A percentile compares a stretch with the other conserved stretches of the same genome.
Evolutionary conservation across 257 asterid genomes (phyloP).

Genomic region (Craterostigma plantagineum): DNA sequence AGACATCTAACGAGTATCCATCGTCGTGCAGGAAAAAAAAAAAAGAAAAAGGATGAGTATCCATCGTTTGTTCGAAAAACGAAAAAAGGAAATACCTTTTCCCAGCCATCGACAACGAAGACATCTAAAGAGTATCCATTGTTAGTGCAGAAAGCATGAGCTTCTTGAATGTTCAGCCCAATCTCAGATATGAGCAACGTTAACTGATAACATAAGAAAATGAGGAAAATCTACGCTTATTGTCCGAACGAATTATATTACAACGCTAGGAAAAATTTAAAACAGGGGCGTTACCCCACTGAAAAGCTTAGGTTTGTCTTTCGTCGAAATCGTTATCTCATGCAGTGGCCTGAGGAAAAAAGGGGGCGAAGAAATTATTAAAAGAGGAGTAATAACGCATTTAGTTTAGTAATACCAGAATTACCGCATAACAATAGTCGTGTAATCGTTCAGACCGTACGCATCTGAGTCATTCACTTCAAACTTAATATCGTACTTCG

Average conservation of each 20-base stretch:
- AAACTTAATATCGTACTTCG: slow-evolving; percentile 24
- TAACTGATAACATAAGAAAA: slow-evolving; percentile 52
- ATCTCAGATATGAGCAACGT: slow-evolving; percentile 71
- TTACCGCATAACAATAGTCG: slow-evolving; percentile 37
- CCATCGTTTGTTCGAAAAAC: slow-evolving; percentile 87
- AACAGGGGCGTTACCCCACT: slow-evolving; percentile 27
- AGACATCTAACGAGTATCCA: too few relatives aligned
- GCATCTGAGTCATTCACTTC: slow-evolving; percentile 20
- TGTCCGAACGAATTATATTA: not conserved
- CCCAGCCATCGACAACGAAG: slow-evolving; percentile 82
- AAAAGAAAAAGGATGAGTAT: too few relatives aligned
- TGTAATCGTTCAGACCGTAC: slow-evolving; percentile 29
- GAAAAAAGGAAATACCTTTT: slow-evolving; percentile 76
- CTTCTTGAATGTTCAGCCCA: slow-evolving; percentile 95
- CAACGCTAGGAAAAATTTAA: not conserved
- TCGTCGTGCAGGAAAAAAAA: too few relatives aligned
- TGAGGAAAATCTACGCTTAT: slow-evolving; percentile 9
- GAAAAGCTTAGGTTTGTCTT: slow-evolving; percentile 85
- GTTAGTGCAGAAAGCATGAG: slow-evolving; percentile 82
- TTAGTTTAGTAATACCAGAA: too few relatives aligned
- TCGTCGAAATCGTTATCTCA: slow-evolving; percentile 69
- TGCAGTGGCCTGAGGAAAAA: slow-evolving; percentile 35
- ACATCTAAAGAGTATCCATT: slow-evolving; percentile 91
- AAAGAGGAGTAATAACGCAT: not conserved
- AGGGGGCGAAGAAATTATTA: slow-evolving; percentile 3